Evolutionary conservation across 1,284 basidiomycete species (phyloP).

Genomic region (Puccinia horiana): DNA sequence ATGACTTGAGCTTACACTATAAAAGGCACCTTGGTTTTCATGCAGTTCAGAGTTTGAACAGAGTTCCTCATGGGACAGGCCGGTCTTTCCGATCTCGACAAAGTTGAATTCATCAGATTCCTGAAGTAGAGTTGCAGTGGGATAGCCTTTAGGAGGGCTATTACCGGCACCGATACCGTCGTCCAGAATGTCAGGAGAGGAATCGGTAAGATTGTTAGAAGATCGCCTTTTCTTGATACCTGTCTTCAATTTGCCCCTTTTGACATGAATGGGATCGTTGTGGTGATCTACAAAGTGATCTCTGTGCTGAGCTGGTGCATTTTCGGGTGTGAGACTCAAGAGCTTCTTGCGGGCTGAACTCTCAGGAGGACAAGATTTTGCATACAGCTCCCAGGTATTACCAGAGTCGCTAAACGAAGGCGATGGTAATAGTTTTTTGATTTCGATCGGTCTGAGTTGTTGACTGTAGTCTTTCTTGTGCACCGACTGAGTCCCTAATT

Average conservation of each 20-base stretch:
- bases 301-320: slow-evolving; percentile 35
- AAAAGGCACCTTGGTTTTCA: slow-evolving; percentile 48
- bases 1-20: slow-evolving; percentile 22
- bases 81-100: slow-evolving; percentile 30
- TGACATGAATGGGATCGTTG: slow-evolving; percentile 30
- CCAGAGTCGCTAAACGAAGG: slow-evolving; percentile 42
- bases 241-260: slow-evolving; percentile 30
- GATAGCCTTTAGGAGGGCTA: slow-evolving; percentile 34
- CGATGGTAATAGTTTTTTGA: slow-evolving; percentile 28
- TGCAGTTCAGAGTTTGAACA: slow-evolving; percentile 45
- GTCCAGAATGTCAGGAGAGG: not conserved
- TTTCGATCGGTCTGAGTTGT: slow-evolving; percentile 17
- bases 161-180: not conserved
- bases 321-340: slow-evolving; percentile 36
- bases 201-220: not conserved
- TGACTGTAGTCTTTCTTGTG: slow-evolving; percentile 11
- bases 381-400: slow-evolving; percentile 45
- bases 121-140: slow-evolving; percentile 28
- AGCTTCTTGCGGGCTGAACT: slow-evolving; percentile 44
- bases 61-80: slow-evolving; percentile 39
- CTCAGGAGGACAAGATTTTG: slow-evolving; percentile 44
- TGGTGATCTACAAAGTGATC: slow-evolving; percentile 22
- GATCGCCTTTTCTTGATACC: slow-evolving; percentile 33
- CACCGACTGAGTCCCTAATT: not conserved
- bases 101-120: slow-evolving; percentile 48